Percentiles rank a stretch among this genome's conserved stretches.
Evolutionary conservation across 1,284 basidiomycete genomes (phyloP).

Genomic region (Trichosporon ovoides): DNA sequence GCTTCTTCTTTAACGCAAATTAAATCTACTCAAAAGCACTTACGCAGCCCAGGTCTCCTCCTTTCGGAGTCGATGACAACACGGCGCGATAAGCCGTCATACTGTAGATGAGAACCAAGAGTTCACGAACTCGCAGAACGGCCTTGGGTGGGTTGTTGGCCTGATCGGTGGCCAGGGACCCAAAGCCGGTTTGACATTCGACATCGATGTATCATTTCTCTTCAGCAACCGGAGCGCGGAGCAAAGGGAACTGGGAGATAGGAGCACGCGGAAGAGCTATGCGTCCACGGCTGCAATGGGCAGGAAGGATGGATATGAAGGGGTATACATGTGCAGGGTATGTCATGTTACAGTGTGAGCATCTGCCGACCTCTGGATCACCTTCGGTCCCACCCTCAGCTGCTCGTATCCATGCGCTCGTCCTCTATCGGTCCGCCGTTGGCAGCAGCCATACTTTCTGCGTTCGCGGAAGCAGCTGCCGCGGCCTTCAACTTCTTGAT

Average conservation of each 20-base stretch:
- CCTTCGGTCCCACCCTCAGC: not conserved
- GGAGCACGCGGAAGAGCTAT: no score
- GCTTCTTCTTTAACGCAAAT: slow-evolving; percentile 1
- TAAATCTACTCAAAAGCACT: slow-evolving; percentile 41
- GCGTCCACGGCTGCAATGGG: no score
- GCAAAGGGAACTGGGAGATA: no score
- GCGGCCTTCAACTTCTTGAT: slow-evolving; percentile 15
- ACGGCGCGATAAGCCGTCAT: slow-evolving; percentile 32
- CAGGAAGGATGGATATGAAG: no score
- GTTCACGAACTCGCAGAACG: slow-evolving; percentile 20
- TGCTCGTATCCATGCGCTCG: slow-evolving; percentile 3
- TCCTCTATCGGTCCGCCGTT: not conserved
- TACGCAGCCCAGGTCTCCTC: slow-evolving; percentile 17
- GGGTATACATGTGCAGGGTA: slow-evolving; percentile 24
- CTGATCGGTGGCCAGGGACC: slow-evolving; percentile 29
- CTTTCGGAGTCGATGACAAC: slow-evolving; percentile 5
- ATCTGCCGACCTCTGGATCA: not conserved
- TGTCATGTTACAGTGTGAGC: not conserved
- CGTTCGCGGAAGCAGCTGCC: not conserved
- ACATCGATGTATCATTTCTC: not conserved
- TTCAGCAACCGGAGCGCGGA: not conserved
- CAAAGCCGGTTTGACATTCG: slow-evolving; percentile 39
- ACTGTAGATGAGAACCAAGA: slow-evolving; percentile 32
- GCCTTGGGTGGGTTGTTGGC: slow-evolving; percentile 38
- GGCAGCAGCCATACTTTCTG: not conserved